Base-by-base conservation (phyloP, 495 filamentous ascomycete species). In the Penicillium coffeae region DNA sequence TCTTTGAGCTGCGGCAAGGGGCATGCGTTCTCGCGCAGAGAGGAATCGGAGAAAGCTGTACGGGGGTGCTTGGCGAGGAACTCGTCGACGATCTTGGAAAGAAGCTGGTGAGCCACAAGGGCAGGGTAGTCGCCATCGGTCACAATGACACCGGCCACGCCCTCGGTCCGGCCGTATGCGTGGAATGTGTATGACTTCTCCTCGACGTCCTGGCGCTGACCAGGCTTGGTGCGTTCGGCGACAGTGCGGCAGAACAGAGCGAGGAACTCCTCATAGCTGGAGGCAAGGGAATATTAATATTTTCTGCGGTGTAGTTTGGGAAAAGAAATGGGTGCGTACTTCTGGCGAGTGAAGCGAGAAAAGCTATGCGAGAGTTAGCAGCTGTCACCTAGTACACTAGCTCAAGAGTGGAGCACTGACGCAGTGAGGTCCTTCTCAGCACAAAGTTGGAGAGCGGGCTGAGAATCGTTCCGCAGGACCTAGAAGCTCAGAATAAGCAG, bases 41-140 rank as follows among this genome's bases (percentile, higher is more conserved):
- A 75, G 8, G 76, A 76, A 35, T 73, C 75, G 15, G 79, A 76
- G 69, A 81, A 88, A 38, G 79, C 59, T 38, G 79, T 77, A 39
- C 84, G 80, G 10, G 92, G 90, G 70, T 95, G 74, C 48, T 83
- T 76, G 47, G 87, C 73, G 33, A 95, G 77, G 72, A 97, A 98
- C 70, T 98, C 91, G 64, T 97, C 93, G 62, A 92, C 76, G 20
- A 95, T 78, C 68, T 97, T 95, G 51, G 84, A 86, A 38, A 98
- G 84, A 30, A 98, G 80, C 65, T 90, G 87, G 69, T 97, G 93
- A n/a, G 93, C 94, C 7, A 92, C 89, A 1, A 94, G 76, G 21
- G 83, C 79, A 18, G 90, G 90, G 70, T 98, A 98, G 57, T 94
- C 87, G 52, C 89, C 83, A 63, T 92, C 88, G 51, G 82, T 86